These are phyloP conservation scores for Allium cepa DNA, from an alignment of 106 monocot genomes.

Conservation along the genomic window DNA sequence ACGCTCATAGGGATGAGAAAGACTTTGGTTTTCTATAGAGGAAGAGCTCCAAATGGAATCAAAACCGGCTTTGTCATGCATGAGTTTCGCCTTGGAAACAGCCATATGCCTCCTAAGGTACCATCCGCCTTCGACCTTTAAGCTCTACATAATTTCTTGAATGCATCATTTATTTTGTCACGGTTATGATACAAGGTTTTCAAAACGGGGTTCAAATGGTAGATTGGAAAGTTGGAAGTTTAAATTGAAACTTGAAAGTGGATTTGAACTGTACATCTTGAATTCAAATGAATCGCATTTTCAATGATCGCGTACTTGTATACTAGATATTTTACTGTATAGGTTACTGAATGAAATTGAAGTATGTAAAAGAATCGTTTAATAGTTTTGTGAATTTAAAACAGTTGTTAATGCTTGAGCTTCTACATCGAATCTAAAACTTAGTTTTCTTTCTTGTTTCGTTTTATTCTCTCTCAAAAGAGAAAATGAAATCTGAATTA, in stretches of 20 bases:
- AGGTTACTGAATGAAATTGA: too few species aligned
- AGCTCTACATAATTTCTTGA: not conserved
- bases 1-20: conserved; percentile 55
- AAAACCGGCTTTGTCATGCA: conserved; percentile 66
- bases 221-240: not conserved
- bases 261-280: not conserved
- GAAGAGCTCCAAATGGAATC: conserved; percentile 51
- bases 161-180: not conserved
- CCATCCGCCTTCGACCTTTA: not conserved
- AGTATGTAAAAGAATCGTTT: too few species aligned
- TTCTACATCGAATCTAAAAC: too few species aligned
- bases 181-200: not conserved
- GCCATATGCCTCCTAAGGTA: conserved; percentile 51
- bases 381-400: too few species aligned
- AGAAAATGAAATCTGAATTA: too few species aligned
- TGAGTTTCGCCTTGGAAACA: conserved; percentile 51
- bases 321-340: too few species aligned
- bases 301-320: too few species aligned
- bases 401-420: too few species aligned
- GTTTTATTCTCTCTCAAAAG: too few species aligned
- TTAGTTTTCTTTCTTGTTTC: too few species aligned
- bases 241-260: not conserved
- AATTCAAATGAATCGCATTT: too few species aligned
- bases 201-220: too few species aligned
- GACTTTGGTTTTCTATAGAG: conserved; percentile 64